Evolutionary conservation across 257 asterid genomes (phyloP).

Genomic region (Plantago major): DNA sequence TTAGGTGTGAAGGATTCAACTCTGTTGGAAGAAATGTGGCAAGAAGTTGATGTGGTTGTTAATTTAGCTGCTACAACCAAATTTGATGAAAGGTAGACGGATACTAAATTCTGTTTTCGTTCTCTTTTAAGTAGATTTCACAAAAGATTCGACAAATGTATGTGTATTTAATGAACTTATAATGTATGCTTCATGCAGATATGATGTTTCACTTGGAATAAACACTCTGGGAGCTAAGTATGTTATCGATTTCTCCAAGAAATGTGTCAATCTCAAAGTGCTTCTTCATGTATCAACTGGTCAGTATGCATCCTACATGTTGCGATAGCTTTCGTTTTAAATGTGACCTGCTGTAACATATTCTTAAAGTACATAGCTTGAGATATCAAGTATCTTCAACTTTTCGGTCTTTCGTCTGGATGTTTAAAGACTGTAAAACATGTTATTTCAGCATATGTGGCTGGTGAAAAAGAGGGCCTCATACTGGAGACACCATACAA

Average conservation of each 20-base stretch:
- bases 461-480: conserved; percentile 54
- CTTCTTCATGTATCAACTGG: conserved; percentile 62
- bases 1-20: conserved; percentile 53
- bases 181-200: conserved; percentile 8
- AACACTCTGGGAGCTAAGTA: conserved; percentile 49
- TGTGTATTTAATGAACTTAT: background rate
- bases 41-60: conserved; percentile 64
- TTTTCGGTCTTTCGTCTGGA: background rate
- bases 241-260: conserved; percentile 48
- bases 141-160: background rate
- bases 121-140: background rate
- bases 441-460: conserved; percentile 49
- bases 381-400: no score
- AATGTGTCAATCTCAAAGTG: conserved; percentile 34
- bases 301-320: conserved; percentile 19
- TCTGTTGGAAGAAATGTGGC: conserved; percentile 63
- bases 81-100: conserved; percentile 67
- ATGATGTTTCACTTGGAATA: conserved; percentile 33
- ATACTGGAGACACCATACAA: conserved; percentile 43
- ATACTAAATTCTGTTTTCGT: background rate
- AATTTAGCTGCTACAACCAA: conserved; percentile 91
- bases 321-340: background rate
- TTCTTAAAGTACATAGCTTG: no score
- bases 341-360: no score
- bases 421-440: background rate